These are phyloP conservation scores for Helotiales sp. DNA, from an alignment of 2,329 filamentous ascomycete genomes.

Conservation along the genomic window DNA sequence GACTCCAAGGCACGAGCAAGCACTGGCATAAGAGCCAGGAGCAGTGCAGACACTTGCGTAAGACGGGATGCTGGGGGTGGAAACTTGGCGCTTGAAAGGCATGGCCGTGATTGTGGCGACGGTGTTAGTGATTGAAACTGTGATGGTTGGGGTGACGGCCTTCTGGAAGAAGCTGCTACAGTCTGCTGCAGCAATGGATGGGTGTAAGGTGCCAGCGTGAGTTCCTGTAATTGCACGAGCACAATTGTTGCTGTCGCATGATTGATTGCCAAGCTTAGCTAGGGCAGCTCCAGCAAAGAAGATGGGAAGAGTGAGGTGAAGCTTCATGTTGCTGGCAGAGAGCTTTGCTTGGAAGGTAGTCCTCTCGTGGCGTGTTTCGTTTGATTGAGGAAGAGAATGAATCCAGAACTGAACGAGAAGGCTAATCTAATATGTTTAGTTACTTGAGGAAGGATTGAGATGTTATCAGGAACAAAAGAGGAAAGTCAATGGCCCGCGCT, in stretches of 20 bases:
- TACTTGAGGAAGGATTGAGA: not conserved
- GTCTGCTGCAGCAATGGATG: constrained; percentile 17
- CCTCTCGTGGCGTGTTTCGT: not conserved
- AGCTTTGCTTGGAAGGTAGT: not conserved
- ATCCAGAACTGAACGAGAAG: not conserved
- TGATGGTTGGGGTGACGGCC: constrained; percentile 8
- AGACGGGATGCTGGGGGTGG: constrained; percentile 17
- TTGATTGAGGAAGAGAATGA: not conserved
- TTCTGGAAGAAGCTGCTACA: constrained; percentile 20
- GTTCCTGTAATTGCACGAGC: constrained; percentile 25
- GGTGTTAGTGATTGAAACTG: constrained; percentile 1
- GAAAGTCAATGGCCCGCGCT: not conserved
- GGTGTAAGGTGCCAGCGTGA: constrained; percentile 10
- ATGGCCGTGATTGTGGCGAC: constrained; percentile 11
- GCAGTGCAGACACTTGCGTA: constrained; percentile 28
- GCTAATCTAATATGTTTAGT: not conserved
- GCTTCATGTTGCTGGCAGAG: constrained; percentile 1
- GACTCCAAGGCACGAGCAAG: constrained; percentile 30
- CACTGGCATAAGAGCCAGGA: constrained; percentile 23
- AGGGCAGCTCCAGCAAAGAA: not conserved
- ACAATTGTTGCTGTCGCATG: constrained; percentile 24
- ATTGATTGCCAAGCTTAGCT: not conserved
- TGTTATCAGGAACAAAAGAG: not conserved
- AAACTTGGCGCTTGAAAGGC: constrained; percentile 7
- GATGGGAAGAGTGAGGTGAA: not conserved